Percentiles rank a stretch among this genome's conserved stretches.
These are phyloP conservation scores for Casuarina glauca DNA, from an alignment of 306 rosid species.

Conservation along the genomic window DNA sequence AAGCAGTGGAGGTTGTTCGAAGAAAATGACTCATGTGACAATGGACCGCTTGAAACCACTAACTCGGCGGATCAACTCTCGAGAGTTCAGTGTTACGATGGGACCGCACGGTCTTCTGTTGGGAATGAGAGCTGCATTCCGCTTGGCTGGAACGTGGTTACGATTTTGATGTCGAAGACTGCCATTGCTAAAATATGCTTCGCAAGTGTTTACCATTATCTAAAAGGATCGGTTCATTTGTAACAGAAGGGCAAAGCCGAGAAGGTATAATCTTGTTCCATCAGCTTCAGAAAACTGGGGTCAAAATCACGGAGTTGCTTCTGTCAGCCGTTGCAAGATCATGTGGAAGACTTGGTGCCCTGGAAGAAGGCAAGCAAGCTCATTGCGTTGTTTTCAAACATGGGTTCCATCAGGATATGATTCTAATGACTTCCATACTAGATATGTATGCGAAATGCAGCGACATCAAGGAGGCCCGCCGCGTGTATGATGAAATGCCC, in stretches of 20 bases:
- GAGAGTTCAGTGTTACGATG: background rate
- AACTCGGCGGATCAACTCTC: too few species aligned
- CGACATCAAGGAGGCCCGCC: conserved; percentile 17
- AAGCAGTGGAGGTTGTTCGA: too few species aligned
- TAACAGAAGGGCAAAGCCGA: conserved; percentile 20
- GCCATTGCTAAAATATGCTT: conserved; percentile 2
- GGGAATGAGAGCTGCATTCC: background rate
- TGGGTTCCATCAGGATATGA: conserved; percentile 22
- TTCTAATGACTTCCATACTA: conserved; percentile 34
- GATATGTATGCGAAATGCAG: conserved; percentile 31
- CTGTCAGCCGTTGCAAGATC: conserved; percentile 31
- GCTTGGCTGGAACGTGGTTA: background rate
- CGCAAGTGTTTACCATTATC: conserved; percentile 1
- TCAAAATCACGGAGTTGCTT: conserved; percentile 27
- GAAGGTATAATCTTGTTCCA: conserved; percentile 23
- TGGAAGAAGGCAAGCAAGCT: conserved; percentile 30
- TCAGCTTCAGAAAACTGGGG: conserved; percentile 19
- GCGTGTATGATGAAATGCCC: conserved; percentile 37
- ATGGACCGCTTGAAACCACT: too few species aligned
- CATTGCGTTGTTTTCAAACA: conserved; percentile 26
- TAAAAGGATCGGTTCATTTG: conserved; percentile 10
- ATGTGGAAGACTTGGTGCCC: conserved; percentile 27
- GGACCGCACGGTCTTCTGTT: background rate
- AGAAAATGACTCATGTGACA: too few species aligned
- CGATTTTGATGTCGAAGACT: background rate